Conservation (phyloP, 2,329 filamentous ascomycete genomes). For the Scedosporium boydii region DNA sequence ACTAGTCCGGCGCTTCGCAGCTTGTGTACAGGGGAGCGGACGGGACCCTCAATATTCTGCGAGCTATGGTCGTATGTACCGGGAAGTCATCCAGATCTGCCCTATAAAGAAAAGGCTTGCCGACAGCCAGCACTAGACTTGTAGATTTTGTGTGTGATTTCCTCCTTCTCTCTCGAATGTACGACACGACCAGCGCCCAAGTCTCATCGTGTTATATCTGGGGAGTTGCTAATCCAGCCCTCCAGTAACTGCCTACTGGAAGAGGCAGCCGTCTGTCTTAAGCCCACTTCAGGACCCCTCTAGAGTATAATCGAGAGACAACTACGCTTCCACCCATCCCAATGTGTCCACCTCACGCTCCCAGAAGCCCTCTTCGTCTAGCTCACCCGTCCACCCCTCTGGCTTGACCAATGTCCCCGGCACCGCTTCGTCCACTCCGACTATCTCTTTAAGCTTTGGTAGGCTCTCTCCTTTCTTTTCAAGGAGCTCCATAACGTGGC, state of each 20-base stretch:
- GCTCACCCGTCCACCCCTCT: not conserved
- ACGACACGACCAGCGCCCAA: too few species aligned
- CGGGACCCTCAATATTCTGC: too few species aligned
- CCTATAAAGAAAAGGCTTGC: not conserved
- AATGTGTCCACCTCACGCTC: not conserved
- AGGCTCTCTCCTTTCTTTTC: slow-evolving; percentile 7
- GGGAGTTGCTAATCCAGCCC: too few species aligned
- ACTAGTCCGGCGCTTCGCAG: too few species aligned
- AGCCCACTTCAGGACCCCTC: too few species aligned
- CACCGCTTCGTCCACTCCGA: not conserved
- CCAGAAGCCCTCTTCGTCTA: not conserved
- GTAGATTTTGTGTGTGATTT: not conserved
- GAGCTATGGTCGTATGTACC: not conserved
- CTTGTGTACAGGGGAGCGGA: too few species aligned
- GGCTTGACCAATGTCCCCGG: not conserved
- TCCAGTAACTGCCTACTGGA: too few species aligned
- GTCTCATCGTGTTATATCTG: too few species aligned
- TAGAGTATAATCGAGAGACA: not conserved
- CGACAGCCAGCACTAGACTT: not conserved
- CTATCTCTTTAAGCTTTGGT: slow-evolving; percentile 5
- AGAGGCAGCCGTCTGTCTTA: too few species aligned
- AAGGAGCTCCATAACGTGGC: slow-evolving; percentile 7
- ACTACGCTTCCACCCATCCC: not conserved
- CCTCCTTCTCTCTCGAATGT: not conserved
- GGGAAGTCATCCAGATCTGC: too few species aligned